Evolutionary conservation across 2,329 filamentous ascomycete genomes (phyloP), one percentile per base, ranked within the genome.

Genomic region (Elsinoe perseae): DNA sequence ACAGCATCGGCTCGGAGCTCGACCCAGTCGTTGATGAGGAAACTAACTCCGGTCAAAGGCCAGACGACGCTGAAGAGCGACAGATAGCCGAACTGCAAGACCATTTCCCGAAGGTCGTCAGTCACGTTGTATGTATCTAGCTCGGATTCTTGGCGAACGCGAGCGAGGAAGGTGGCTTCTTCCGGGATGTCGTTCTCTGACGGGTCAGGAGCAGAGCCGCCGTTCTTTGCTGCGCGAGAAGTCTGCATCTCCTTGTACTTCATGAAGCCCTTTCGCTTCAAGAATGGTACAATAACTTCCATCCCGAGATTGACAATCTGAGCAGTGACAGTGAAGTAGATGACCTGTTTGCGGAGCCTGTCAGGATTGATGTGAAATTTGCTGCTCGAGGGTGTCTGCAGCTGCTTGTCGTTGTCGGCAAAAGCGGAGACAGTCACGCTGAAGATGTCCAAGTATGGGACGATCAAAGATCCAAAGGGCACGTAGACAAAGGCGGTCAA

Each of bases 1-100:
- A 95, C 80, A 1, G 92, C 91, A 67, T 98, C 93, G 0, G 89
- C 89, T 40, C 93, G 87, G 36, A 97, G 80, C 69, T 97, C 93
- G 57, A 98, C 75, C 90, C 92, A 97, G 73, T 97, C 95, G 74
- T 97, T 97, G 70, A 93, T 75, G 10, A 97, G 75, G 74, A 97
- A 97, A 1, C 87, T 92, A 57, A 89, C 79, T 1, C 87, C 85
- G 0, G 92, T 91, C n/a, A 97, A 76, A 0, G 93, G 93, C 93
- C 93, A 98, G 56, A 95, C 84, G 2, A 93, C 87, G 0, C 89
- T 93, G 70, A 97, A 97, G 8, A 97, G 79, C 0, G 87, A 86
- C 0, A 98, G 78, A 68, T 96, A 97, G 27, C 91, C 89, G 76
- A 80, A 89, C 64, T 78, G 75, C 34, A 95, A 82, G 25, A 90